phyloP scores from a whole-genome alignment of 257 asterid genomes.

The Solanum sparsipilum region DNA sequence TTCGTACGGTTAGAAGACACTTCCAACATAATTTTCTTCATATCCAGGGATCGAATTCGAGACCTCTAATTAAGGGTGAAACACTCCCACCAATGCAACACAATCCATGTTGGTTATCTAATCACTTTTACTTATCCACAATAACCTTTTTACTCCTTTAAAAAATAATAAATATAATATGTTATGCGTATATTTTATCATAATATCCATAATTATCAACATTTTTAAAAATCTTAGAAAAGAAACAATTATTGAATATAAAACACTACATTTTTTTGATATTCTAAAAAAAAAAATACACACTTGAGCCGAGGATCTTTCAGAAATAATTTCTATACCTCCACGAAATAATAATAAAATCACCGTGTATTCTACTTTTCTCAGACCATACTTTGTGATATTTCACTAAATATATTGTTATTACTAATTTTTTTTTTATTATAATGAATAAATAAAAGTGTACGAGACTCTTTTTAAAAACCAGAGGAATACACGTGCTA shows the following conservation, averaged over 20 bases:
- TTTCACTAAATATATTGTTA: neutral
- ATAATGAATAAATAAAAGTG: no score
- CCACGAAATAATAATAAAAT: no score
- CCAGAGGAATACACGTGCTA: neutral
- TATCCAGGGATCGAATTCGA: accelerated
- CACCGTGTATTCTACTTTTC: accelerated
- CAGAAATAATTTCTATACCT: accelerated
- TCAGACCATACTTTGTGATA: neutral
- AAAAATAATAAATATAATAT: neutral
- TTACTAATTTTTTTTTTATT: no score
- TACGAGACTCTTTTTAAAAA: no score
- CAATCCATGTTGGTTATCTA: neutral
- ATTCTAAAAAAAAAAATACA: no score
- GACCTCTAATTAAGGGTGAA: no score
- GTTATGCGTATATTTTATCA: neutral
- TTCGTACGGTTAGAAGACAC: neutral
- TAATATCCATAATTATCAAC: neutral
- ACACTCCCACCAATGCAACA: accelerated
- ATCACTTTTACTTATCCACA: neutral
- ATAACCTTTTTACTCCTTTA: neutral
- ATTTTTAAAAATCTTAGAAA: no score
- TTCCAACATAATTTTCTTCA: accelerated
- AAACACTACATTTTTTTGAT: no score
- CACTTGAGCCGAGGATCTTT: neutral
- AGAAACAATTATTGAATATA: no score